Percentiles rank a stretch among this genome's conserved stretches.
phyloP scores from a whole-genome alignment of 2,329 filamentous ascomycete species.

The Cladosporium sp. region DNA sequence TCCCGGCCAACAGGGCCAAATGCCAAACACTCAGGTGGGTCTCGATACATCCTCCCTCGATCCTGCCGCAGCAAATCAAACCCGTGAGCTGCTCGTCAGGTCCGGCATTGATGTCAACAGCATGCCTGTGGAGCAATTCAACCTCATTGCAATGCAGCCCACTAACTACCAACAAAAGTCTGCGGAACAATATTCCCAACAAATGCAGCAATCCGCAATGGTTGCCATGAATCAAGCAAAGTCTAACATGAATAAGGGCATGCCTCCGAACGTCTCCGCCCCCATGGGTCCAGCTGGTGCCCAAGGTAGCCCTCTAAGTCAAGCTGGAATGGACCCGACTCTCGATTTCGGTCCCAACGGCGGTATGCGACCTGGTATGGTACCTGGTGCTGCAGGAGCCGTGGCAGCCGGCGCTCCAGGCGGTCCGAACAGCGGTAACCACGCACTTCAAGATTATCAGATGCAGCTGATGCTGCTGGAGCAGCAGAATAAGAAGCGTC shows the following conservation, averaged over 20 bases:
- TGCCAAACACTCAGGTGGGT: constrained; percentile 38
- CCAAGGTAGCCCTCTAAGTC: constrained; percentile 37
- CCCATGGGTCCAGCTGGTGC: constrained; percentile 53
- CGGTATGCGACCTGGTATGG: constrained; percentile 29
- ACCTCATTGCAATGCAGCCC: constrained; percentile 57
- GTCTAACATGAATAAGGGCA: constrained; percentile 70
- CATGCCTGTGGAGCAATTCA: constrained; percentile 75
- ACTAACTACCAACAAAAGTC: constrained; percentile 72
- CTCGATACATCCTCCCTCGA: constrained; percentile 28
- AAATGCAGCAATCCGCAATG: constrained; percentile 79
- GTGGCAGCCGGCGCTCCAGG: constrained; percentile 23
- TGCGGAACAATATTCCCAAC: constrained; percentile 83
- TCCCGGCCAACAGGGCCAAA: constrained; percentile 33
- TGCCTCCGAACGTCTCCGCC: constrained; percentile 54
- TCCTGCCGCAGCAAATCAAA: constrained; percentile 25
- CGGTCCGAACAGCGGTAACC: constrained; percentile 63
- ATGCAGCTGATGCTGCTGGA: constrained; percentile 87
- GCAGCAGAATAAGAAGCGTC: constrained; percentile 82
- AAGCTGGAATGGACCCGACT: constrained; percentile 66
- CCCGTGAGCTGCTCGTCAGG: constrained; percentile 49
- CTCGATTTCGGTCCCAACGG: constrained; percentile 41
- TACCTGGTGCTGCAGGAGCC: constrained; percentile 31
- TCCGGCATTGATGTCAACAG: constrained; percentile 74
- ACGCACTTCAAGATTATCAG: constrained; percentile 82
- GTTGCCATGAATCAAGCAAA: constrained; percentile 58